Percentiles rank a stretch among this genome's conserved stretches.
These are phyloP conservation scores for Solanum tarijense DNA, from an alignment of 257 asterid species.

Conservation along the genomic window DNA sequence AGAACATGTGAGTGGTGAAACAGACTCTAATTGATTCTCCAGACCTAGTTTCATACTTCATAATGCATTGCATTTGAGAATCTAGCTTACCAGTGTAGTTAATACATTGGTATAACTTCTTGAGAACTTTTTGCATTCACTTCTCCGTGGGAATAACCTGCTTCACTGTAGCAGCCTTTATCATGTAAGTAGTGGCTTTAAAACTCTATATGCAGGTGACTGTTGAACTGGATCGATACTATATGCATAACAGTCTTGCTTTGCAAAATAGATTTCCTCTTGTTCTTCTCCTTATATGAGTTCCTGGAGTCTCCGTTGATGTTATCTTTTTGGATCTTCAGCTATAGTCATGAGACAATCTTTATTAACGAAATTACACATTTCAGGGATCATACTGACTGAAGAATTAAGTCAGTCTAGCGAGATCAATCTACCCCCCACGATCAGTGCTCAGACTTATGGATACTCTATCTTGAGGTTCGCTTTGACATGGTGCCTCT, in stretches of 20 bases:
- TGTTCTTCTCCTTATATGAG: neutral
- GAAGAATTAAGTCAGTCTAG: slow-evolving; percentile 1
- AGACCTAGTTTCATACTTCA: neutral
- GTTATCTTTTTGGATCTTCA: slow-evolving; percentile 6
- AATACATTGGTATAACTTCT: slow-evolving; percentile 45
- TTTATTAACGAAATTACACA: slow-evolving; percentile 45
- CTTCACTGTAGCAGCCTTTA: slow-evolving; percentile 33
- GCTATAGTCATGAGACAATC: slow-evolving; percentile 47
- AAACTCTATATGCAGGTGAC: neutral
- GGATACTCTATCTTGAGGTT: neutral
- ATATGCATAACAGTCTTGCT: neutral
- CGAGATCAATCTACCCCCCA: neutral
- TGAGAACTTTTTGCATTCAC: slow-evolving; percentile 53
- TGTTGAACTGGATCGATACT: neutral
- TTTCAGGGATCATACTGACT: slow-evolving; percentile 56
- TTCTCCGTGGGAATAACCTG: slow-evolving; percentile 51
- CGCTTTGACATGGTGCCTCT: neutral
- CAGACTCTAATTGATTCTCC: neutral
- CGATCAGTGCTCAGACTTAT: neutral
- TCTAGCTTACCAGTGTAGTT: neutral
- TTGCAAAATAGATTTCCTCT: neutral
- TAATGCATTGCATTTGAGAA: neutral
- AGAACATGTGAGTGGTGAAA: neutral
- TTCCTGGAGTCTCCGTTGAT: neutral
- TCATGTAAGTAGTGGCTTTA: slow-evolving; percentile 38